phyloP scores from a whole-genome alignment of 2,329 filamentous ascomycete genomes.

The Penicillium freii region DNA sequence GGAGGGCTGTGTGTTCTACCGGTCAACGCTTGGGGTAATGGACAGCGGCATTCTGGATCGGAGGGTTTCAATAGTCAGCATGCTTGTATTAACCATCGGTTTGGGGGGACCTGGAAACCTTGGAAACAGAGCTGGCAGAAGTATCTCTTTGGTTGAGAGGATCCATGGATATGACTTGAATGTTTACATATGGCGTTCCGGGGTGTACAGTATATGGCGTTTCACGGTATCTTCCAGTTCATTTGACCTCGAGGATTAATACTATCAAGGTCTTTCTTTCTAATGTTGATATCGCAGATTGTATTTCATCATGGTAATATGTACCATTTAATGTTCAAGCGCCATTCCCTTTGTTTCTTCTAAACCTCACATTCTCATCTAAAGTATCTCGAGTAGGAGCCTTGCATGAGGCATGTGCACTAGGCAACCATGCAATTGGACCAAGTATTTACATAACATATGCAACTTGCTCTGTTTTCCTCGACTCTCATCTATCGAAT shows the following conservation, averaged over 20 bases:
- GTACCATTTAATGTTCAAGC: neutral
- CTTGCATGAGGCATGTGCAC: neutral
- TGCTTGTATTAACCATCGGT: conserved; percentile 37
- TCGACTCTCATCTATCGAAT: neutral
- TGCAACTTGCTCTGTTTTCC: neutral
- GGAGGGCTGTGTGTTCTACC: conserved; percentile 87
- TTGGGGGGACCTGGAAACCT: conserved; percentile 37
- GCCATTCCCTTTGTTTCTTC: no score
- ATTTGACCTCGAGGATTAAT: neutral
- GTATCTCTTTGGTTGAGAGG: conserved; percentile 26
- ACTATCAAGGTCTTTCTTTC: neutral
- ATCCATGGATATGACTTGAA: neutral
- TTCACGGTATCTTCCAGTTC: neutral
- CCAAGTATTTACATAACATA: neutral
- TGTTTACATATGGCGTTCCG: neutral
- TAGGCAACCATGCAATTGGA: neutral
- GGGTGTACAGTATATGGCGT: neutral
- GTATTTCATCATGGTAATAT: neutral
- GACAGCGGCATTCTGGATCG: conserved; percentile 35
- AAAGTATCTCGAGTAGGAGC: neutral
- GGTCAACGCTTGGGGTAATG: conserved; percentile 58
- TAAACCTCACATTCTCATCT: neutral
- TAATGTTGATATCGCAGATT: neutral
- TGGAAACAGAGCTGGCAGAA: conserved; percentile 37
- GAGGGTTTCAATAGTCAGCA: conserved; percentile 28